Percentiles rank a stretch among this genome's conserved stretches.
Conservation (phyloP, 2,329 filamentous ascomycete genomes). For the Harringtonia lauricola region DNA sequence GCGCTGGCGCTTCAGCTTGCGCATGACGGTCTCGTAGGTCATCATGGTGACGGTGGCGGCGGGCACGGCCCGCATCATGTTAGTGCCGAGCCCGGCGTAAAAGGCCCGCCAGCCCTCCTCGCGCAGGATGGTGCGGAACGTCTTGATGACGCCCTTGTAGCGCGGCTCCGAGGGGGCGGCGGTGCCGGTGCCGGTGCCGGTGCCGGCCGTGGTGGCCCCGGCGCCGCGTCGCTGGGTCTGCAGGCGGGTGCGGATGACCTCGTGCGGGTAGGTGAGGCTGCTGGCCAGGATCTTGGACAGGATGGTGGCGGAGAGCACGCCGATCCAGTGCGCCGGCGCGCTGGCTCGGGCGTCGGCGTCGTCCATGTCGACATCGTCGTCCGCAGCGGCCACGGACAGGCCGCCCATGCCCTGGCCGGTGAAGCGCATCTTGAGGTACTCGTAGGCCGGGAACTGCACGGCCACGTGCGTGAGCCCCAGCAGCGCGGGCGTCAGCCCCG, state of each 20-base stretch:
- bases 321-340: conserved; percentile 62
- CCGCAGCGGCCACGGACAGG: neutral
- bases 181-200: neutral
- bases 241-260: conserved; percentile 84
- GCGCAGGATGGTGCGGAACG: conserved; percentile 69
- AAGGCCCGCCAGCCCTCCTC: conserved; percentile 97
- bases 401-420: conserved; percentile 84
- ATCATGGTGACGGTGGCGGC: conserved; percentile 96
- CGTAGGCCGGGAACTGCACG: conserved; percentile 93
- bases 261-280: conserved; percentile 92
- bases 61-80: conserved; percentile 91
- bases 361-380: conserved; percentile 20
- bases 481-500: conserved; percentile 82
- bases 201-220: conserved; percentile 6
- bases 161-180: conserved; percentile 24
- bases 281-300: conserved; percentile 91
- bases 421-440: conserved; percentile 82
- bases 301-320: conserved; percentile 80
- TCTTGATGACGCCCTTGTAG: conserved; percentile 72
- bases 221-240: conserved; percentile 78
- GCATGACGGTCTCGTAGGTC: conserved; percentile 77
- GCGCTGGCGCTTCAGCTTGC: conserved; percentile 33
- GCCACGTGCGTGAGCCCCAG: conserved; percentile 90
- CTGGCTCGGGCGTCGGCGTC: too few species aligned
- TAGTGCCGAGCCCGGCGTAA: conserved; percentile 94